These are phyloP conservation scores for Kalanchoe fedtschenkoi DNA, from an alignment of 164 flowering plant genomes.

Conservation along the genomic window DNA sequence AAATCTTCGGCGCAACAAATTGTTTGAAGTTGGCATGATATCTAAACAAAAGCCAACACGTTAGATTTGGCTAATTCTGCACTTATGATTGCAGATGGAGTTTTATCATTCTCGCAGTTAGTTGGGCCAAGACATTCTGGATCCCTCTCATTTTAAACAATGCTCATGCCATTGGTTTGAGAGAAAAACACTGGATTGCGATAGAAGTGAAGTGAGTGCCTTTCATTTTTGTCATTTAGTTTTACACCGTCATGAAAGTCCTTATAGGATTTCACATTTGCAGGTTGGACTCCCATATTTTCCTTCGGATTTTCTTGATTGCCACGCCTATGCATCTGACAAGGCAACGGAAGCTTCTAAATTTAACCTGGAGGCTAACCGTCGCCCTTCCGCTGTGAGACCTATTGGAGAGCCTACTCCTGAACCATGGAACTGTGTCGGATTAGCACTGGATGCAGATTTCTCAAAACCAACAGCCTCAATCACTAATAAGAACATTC, in stretches of 20 bases:
- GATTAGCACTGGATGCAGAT: slow-evolving; percentile 14
- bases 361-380: slow-evolving; percentile 20
- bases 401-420: slow-evolving; percentile 49
- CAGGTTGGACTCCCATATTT: slow-evolving; percentile 69
- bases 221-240: background rate
- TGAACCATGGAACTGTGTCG: slow-evolving; percentile 58
- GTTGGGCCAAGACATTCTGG: slow-evolving; percentile 89
- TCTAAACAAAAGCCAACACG: too few species aligned
- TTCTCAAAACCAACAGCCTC: background rate
- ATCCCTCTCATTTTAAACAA: slow-evolving; percentile 49
- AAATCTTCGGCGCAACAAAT: background rate
- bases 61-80: background rate
- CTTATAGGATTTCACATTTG: slow-evolving; percentile 6
- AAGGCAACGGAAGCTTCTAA: slow-evolving; percentile 46
- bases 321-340: slow-evolving; percentile 43
- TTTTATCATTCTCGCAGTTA: slow-evolving; percentile 69
- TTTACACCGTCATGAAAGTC: too few species aligned
- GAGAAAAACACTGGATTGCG: slow-evolving; percentile 86
- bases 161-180: slow-evolving; percentile 73
- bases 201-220: slow-evolving; percentile 34
- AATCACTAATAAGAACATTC: slow-evolving; percentile 1
- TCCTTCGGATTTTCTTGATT: slow-evolving; percentile 84
- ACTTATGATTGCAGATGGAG: slow-evolving; percentile 48
- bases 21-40: too few species aligned
- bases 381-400: slow-evolving; percentile 41